These are phyloP conservation scores for Saxispiralis lemnorum DNA, from an alignment of 495 filamentous ascomycete genomes.

Conservation along the genomic window DNA sequence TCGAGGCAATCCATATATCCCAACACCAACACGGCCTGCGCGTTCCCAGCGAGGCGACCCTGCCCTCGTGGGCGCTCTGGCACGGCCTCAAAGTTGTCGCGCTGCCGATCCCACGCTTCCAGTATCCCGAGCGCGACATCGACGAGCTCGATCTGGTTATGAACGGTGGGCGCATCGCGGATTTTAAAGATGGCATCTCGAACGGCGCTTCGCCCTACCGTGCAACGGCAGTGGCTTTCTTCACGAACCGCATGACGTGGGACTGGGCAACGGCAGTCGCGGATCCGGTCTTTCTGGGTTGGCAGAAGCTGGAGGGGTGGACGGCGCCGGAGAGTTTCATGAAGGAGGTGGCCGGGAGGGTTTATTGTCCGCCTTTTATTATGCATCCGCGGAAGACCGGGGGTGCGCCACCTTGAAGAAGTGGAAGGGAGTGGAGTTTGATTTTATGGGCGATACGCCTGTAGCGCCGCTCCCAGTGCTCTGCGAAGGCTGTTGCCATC, in stretches of 20 bases:
- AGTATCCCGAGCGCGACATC: constrained; percentile 13
- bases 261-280: background rate
- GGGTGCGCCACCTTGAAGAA: too few relatives aligned
- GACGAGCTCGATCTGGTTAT: constrained; percentile 15
- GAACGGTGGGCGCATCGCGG: constrained; percentile 21
- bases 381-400: constrained; percentile 5
- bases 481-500: too few relatives aligned
- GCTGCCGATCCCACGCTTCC: constrained; percentile 24
- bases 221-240: background rate
- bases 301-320: background rate
- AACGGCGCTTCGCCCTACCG: background rate
- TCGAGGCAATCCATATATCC: background rate
- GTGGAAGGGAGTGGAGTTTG: too few relatives aligned
- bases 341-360: background rate
- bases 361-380: constrained; percentile 1
- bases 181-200: constrained; percentile 1
- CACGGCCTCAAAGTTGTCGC: constrained; percentile 27
- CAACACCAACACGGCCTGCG: constrained; percentile 11
- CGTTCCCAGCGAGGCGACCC: constrained; percentile 25
- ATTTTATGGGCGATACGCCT: too few relatives aligned
- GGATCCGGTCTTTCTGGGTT: background rate
- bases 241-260: constrained; percentile 1
- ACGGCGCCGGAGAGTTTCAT: background rate
- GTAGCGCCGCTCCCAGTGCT: too few relatives aligned
- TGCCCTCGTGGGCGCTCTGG: constrained; percentile 26